Base-by-base conservation (phyloP, 2,329 filamentous ascomycete genomes). In the Teratosphaeriaceae sp. region DNA sequence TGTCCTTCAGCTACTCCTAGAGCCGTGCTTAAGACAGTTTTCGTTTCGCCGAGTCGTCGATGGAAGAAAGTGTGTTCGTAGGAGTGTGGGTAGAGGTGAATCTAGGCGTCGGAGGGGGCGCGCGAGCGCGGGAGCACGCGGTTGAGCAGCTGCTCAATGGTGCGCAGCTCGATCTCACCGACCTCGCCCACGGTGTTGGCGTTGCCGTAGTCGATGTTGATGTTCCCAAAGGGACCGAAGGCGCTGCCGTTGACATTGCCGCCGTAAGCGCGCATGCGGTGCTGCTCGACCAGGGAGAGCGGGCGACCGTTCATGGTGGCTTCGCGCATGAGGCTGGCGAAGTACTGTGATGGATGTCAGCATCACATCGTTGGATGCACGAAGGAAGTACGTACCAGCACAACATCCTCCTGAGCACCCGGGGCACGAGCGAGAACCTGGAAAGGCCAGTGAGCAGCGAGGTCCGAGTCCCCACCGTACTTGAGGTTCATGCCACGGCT, bases 361-460 rank as follows among this genome's bases (percentile, higher is more conserved):
- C 9, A 26, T 20, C n/a, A n/a, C n/a, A n/a, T n/a, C n/a, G 33
- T 24, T 19, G 30, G 15, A 6, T 27, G 16, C 2, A 30, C 3
- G 18, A 20, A 5, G 20, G 22, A 18, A 26, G 5, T 13, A 45
- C 48, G 23, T 47, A 58, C 55, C 13, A 46, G 15, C 18, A 64
- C 43, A 5, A 62, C 41, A 8, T 57, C 42, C 6, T 49, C 44
- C 6, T 50, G 45, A 13, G 47, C 50, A 3, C 48, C 50, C 16
- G 52, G 48, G 23, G 47, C 43, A 42, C 51, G 50, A 18, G 44
- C 50, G 15, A 63, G 48, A 6, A 52, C 53, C 20, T 53, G 42
- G 50, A 65, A 64, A 7, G 57, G 54, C 62, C 60, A 64, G 27
- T 36, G n/a, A 31, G 19, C 15, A 23, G 42, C 44, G 43, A 37